Conservation (phyloP, 306 rosid genomes). For the Carpinus fangiana region DNA sequence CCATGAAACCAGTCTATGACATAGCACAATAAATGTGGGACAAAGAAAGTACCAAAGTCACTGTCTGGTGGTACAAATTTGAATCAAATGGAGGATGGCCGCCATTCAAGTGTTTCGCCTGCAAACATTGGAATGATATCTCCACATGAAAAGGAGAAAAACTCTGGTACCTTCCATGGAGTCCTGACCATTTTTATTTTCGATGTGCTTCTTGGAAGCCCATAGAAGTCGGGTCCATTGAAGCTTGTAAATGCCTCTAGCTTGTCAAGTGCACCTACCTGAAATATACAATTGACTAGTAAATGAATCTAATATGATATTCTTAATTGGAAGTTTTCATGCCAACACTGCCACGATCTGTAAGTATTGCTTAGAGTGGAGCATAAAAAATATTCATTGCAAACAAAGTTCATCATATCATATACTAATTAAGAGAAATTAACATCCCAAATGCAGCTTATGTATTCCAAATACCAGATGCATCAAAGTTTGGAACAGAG, state of each 20-base stretch:
- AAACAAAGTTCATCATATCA: conserved; percentile 8
- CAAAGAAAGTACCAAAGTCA: neutral
- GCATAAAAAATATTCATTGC: conserved; percentile 7
- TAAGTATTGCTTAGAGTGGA: neutral
- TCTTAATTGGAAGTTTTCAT: neutral
- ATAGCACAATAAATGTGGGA: neutral
- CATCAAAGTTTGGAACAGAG: neutral
- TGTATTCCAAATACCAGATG: neutral
- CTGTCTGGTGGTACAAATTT: neutral
- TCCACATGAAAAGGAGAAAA: conserved; percentile 65
- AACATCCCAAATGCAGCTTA: neutral
- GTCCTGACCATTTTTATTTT: conserved; percentile 64
- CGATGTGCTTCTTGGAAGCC: conserved; percentile 74
- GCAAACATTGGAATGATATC: conserved; percentile 86
- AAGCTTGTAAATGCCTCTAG: conserved; percentile 93
- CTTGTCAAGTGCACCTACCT: conserved; percentile 89
- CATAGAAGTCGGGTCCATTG: conserved; percentile 94
- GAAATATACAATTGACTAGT: conserved; percentile 1
- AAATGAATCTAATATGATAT: neutral
- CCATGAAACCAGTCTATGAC: neutral
- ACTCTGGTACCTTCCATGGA: conserved; percentile 76
- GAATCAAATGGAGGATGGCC: conserved; percentile 44
- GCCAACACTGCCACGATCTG: neutral
- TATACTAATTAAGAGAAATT: conserved; percentile 9
- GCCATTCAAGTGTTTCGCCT: conserved; percentile 81